Base-by-base conservation (phyloP, 495 filamentous ascomycete species). In the Penicillium manginii region DNA sequence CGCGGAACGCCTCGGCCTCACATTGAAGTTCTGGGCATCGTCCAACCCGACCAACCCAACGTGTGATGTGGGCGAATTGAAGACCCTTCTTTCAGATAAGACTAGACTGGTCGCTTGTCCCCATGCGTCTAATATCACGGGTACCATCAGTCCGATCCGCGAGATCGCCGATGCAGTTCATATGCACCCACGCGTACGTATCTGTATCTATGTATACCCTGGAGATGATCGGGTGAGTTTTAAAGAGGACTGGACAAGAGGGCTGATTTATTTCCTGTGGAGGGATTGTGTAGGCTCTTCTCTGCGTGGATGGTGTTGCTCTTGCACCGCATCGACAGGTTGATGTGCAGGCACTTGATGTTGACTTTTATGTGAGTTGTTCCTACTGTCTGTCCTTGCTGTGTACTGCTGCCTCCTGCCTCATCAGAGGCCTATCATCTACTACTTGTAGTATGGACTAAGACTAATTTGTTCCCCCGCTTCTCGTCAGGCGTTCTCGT, bases 31-130 rank as follows among this genome's bases (percentile, higher is more conserved):
- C 86, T 91, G 88, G 87, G 35, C 64, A 15, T 52, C 71, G 23
- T 63, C 64, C 10, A 62, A 74, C 32, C 68, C 67, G 9, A 71
- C 69, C 12, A 84, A 86, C 67, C 82, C 84, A 9, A 72, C 78
- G 21, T 84, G 90, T 29, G 77, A 77, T 11, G 65, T 80, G 15
- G 72, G 72, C 0, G 76, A 81, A 52, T 76, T 91, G 31, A 69
- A 74, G 46, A 60, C 75, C 0, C 74, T 91, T 14, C 74, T 91
- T 3, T 81, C 78, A 1, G 55, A 75, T 4, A 82, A 79, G 67
- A 91, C 87, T 7, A 77, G 82, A 31, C 75, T 91, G 4, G 86
- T 91, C 1, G 74, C 87, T 2, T 89, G 83, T 68, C 90, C 88
- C 0, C 88, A 92, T 68, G 80, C 81, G 7, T 76, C 71, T 45